Base-by-base conservation (phyloP, 345 rosid genomes). In the Odontarrhena argentea region DNA sequence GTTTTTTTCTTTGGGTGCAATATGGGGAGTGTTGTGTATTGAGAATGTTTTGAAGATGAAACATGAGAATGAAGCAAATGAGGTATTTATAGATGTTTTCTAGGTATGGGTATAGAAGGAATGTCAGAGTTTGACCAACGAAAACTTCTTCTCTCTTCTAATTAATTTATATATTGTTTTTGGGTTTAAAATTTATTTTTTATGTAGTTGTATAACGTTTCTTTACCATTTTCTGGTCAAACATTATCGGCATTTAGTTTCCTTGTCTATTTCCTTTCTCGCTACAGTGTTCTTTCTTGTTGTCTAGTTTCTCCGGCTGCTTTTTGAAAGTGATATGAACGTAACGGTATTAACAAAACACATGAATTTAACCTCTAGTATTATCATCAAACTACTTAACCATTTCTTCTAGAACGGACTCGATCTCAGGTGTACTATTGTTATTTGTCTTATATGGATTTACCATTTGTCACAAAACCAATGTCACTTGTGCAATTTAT, bases 161-260 rank as follows among this genome's bases (percentile, higher is more conserved):
- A 49, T 51, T 35, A 34, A 49, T 51, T 35, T 51, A 52, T 58
- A 14, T 73, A 54, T 11, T 35, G 22, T 18, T 56, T 15, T n/a
- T 38, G 1, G 32, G 5, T 49, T 57, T 36, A 13, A 28, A 45
- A 54, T 28, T 41, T 10, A 8, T 47, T 10, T 12, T 47, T 48
- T 41, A 52, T 52, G 67, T 36, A 59, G 34, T 25, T 37, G 11
- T 50, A 59, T 52, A 59, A 73, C 72, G 72, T 59, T 73, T 66
- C 55, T 52, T 66, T 53, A 44, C 72, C 72, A 73, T 60, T 59
- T 60, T 59, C 26, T 66, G 67, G 77, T 73, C 77, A 73, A 73
- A 73, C 63, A 73, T 73, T 9, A 66, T 73, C 61, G 18, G 72
- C 77, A 73, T 66, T 65, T 59, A 43, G 76, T 60, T 48, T 72